Percentiles rank a stretch among this genome's conserved stretches.
These are phyloP conservation scores for Salicornia ramosissima DNA, from an alignment of 148 eudicot genomes.

Conservation along the genomic window DNA sequence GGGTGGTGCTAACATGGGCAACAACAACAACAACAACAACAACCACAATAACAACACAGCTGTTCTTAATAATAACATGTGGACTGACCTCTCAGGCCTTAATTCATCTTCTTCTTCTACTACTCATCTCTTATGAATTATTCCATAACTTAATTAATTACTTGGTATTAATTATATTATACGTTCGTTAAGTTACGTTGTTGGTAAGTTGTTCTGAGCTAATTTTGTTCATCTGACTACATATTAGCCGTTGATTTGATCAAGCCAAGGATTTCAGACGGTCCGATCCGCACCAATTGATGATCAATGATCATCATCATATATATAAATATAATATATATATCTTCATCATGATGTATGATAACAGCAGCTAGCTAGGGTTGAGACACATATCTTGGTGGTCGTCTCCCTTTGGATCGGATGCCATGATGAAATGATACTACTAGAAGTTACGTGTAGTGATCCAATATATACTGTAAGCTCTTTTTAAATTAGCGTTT, in stretches of 20 bases:
- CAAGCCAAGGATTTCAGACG: neutral
- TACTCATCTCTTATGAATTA: constrained; percentile 33
- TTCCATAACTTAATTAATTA: neutral
- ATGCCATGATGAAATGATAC: constrained; percentile 25
- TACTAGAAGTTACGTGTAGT: constrained; percentile 35
- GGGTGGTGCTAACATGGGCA: constrained; percentile 26
- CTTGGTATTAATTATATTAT: neutral
- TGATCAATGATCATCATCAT: neutral
- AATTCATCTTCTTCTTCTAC: constrained; percentile 45
- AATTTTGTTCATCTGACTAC: constrained; percentile 10
- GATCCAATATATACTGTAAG: constrained; percentile 31
- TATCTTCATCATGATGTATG: neutral
- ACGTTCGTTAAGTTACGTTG: neutral
- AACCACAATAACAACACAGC: neutral
- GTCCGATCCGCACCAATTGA: neutral
- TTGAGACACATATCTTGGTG: constrained; percentile 20
- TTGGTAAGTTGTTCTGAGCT: neutral
- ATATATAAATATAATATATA: too few relatives aligned
- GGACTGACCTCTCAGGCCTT: constrained; percentile 51
- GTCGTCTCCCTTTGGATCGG: constrained; percentile 13
- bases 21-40: neutral
- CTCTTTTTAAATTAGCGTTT: constrained; percentile 8
- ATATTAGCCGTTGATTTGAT: neutral
- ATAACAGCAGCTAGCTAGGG: constrained; percentile 18
- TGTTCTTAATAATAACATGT: constrained; percentile 23